Evolutionary conservation across 2,329 filamentous ascomycete species (phyloP).

Genomic region (Ambrosiella beaveri): DNA sequence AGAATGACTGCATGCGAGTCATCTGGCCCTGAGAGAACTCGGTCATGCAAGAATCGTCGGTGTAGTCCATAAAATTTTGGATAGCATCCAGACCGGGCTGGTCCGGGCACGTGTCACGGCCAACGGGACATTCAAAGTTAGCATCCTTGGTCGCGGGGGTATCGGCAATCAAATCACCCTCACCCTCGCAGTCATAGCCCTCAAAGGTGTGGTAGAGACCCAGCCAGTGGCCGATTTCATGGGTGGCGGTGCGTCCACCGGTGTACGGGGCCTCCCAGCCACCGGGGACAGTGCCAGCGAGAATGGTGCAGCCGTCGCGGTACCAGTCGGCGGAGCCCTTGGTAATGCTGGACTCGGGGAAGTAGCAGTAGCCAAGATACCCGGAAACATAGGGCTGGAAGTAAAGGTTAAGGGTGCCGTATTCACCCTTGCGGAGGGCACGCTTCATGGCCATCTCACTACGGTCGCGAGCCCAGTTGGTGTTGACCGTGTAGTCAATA

Average conservation of each 20-base stretch:
- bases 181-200: slow-evolving; percentile 21
- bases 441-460: slow-evolving; percentile 28
- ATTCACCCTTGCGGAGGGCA: slow-evolving; percentile 28
- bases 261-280: slow-evolving; percentile 21
- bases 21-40: slow-evolving; percentile 28
- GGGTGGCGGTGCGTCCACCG: slow-evolving; percentile 20
- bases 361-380: slow-evolving; percentile 30
- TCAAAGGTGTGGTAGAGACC: slow-evolving; percentile 32
- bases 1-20: slow-evolving; percentile 12
- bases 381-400: slow-evolving; percentile 21
- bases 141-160: slow-evolving; percentile 23
- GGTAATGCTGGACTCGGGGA: slow-evolving; percentile 22
- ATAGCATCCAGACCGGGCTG: slow-evolving; percentile 21
- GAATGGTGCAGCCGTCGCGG: slow-evolving; percentile 25
- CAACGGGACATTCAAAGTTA: slow-evolving; percentile 22
- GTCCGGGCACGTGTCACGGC: slow-evolving; percentile 21
- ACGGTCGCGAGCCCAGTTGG: slow-evolving; percentile 26
- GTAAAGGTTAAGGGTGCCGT: slow-evolving; percentile 24
- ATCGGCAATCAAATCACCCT: slow-evolving; percentile 25
- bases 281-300: slow-evolving; percentile 22
- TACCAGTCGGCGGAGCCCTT: slow-evolving; percentile 20
- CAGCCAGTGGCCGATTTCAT: slow-evolving; percentile 33
- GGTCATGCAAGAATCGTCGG: slow-evolving; percentile 27
- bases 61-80: slow-evolving; percentile 26
- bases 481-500: slow-evolving; percentile 30